phyloP scores from a whole-genome alignment of 2,329 filamentous ascomycete species.

The Samsoniella hepiali region DNA sequence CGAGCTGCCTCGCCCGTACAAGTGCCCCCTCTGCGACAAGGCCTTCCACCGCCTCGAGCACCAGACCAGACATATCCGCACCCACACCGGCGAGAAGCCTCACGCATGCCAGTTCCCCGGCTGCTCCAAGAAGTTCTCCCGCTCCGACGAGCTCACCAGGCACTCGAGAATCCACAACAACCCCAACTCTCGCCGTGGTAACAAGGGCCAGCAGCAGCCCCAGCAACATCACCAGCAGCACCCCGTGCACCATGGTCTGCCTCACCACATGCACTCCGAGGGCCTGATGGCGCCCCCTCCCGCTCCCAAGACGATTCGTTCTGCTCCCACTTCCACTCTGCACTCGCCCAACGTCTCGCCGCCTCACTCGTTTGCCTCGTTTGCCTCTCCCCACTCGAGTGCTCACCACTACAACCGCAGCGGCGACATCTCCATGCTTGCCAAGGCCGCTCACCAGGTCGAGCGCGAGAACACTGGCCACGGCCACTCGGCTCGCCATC shows the following conservation, averaged over 20 bases:
- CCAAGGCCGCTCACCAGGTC: constrained; percentile 58
- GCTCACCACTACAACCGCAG: constrained; percentile 50
- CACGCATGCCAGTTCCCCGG: constrained; percentile 93
- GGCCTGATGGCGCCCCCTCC: constrained; percentile 76
- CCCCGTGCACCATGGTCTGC: constrained; percentile 37
- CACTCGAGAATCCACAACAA: constrained; percentile 99
- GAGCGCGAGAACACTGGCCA: constrained; percentile 55
- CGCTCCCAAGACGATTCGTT: constrained; percentile 76
- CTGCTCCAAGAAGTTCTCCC: constrained; percentile 95
- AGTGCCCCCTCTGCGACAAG: constrained; percentile 97
- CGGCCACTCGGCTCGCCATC: constrained; percentile 46
- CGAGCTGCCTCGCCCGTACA: constrained; percentile 93
- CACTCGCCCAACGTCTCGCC: constrained; percentile 95
- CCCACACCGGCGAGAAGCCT: constrained; percentile 96
- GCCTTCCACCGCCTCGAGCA: constrained; percentile 98
- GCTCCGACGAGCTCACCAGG: constrained; percentile 92
- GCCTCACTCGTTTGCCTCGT: constrained; percentile 81
- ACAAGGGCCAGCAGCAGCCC: constrained; percentile 62
- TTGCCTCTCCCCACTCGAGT: constrained; percentile 47
- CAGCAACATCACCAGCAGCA: constrained; percentile 36
- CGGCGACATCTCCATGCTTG: constrained; percentile 57
- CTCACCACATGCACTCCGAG: constrained; percentile 49
- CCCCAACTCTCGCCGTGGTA: constrained; percentile 89
- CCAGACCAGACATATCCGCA: constrained; percentile 86
- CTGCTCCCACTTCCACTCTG: constrained; percentile 80